These are phyloP conservation scores for Coprinopsis cinerea DNA, from an alignment of 768 basidiomycete species.

Conservation along the genomic window DNA sequence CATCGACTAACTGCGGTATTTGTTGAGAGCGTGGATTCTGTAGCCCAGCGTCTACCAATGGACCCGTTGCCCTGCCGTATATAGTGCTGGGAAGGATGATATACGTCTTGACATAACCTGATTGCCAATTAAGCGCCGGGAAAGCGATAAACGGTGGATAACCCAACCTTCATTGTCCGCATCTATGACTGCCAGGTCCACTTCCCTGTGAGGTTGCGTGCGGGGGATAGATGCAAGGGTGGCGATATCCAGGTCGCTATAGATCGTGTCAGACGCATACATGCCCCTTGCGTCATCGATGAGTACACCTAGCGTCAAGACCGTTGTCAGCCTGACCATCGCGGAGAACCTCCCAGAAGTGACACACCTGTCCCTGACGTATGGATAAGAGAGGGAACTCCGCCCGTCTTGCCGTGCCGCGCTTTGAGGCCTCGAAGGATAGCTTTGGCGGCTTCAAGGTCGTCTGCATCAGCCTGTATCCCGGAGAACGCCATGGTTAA, in stretches of 20 bases:
- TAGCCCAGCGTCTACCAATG: slow-evolving; percentile 45
- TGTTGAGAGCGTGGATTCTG: slow-evolving; percentile 46
- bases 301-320: slow-evolving; percentile 31
- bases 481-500: neutral
- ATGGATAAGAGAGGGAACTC: slow-evolving; percentile 32
- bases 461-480: slow-evolving; percentile 33
- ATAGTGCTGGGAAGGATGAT: slow-evolving; percentile 51
- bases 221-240: slow-evolving; percentile 38
- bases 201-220: slow-evolving; percentile 41
- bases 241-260: slow-evolving; percentile 42
- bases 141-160: neutral
- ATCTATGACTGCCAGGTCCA: slow-evolving; percentile 42
- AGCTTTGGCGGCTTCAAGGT: slow-evolving; percentile 31
- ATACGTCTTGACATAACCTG: slow-evolving; percentile 46
- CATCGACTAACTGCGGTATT: slow-evolving; percentile 39
- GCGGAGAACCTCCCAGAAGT: neutral
- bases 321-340: neutral
- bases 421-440: slow-evolving; percentile 34
- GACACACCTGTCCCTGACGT: slow-evolving; percentile 33
- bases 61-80: slow-evolving; percentile 41
- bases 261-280: slow-evolving; percentile 31
- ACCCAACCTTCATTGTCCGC: slow-evolving; percentile 41
- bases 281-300: slow-evolving; percentile 39
- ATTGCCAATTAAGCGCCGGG: neutral
- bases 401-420: slow-evolving; percentile 26